Evolutionary conservation across 495 filamentous ascomycete genomes (phyloP).

Genomic region (Darksidea phi): DNA sequence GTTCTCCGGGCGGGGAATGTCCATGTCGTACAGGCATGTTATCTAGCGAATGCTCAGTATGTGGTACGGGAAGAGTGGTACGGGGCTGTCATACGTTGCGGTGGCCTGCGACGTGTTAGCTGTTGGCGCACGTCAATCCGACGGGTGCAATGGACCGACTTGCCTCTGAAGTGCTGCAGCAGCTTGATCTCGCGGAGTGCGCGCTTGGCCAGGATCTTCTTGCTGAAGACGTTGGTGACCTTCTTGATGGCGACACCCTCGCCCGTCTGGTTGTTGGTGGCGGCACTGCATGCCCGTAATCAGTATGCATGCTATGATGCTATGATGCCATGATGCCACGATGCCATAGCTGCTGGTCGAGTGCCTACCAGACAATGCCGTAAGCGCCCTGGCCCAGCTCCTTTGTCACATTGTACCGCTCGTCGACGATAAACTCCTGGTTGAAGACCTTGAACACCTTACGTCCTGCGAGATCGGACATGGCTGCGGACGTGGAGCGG

Average conservation of each 20-base stretch:
- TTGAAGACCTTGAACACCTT: constrained; percentile 99
- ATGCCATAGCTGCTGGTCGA: too few species aligned
- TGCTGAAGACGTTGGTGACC: constrained; percentile 99
- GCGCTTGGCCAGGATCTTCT: constrained; percentile 98
- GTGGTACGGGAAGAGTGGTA: constrained; percentile 11
- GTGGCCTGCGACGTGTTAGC: constrained; percentile 47
- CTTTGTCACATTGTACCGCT: constrained; percentile 97
- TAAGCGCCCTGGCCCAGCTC: constrained; percentile 97
- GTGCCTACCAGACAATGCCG: constrained; percentile 93
- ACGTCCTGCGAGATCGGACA: constrained; percentile 79
- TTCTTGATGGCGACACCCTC: constrained; percentile 99
- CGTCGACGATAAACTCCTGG: constrained; percentile 98
- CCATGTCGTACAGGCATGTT: constrained; percentile 99
- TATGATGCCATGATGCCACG: too few species aligned
- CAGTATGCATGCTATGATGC: constrained; percentile 7
- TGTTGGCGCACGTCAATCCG: neutral
- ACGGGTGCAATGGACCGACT: constrained; percentile 15
- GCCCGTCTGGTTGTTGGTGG: constrained; percentile 82
- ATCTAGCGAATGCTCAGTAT: constrained; percentile 58
- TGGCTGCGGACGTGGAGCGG: constrained; percentile 37
- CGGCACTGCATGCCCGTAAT: constrained; percentile 56
- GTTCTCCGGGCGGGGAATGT: constrained; percentile 94
- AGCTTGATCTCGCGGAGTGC: constrained; percentile 98
- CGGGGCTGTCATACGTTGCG: constrained; percentile 58
- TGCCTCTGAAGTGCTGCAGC: constrained; percentile 91